Base-by-base conservation (phyloP, 2,329 filamentous ascomycete genomes). In the Ustilaginoidea virens region DNA sequence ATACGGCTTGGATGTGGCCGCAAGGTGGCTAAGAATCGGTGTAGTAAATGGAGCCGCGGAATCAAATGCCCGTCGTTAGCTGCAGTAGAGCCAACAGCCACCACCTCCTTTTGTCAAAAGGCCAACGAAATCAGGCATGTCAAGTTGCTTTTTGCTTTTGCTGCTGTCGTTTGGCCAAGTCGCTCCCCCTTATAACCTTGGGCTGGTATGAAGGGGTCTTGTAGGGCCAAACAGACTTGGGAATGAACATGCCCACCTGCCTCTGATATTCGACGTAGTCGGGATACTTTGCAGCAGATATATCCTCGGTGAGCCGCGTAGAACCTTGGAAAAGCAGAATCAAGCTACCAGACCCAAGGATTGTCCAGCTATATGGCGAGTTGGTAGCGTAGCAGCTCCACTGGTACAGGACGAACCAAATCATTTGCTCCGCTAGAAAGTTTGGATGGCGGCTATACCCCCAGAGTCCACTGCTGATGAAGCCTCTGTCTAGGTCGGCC, bases 401-500 rank as follows among this genome's bases (percentile, higher is more conserved):
- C 45, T 82, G 70, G 52, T 96, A 96, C 29, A 96, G 55, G 7
- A 74, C 59, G 30, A 92, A 64, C 90, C 90, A 98, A 43, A 96
- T 74, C 17, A 74, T 63, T 56, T 96, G 90, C 55, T 98, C 90
- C 5, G 81, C 82, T 5, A 80, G 73, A 47, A 96, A 98, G 53
- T 98, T 98, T 27, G 90, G 90, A 51, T 98, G 92, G 25, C 90
- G 70, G 41, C 79, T 87, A 60, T 76, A 85, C 1, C 74, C 77
- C 77, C 81, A 98, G 6, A 98, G 61, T 0, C 90, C 90, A 4
- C 66, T 72, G 7, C 81, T 78, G 38, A 80, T 66, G 55, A 98
- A 98, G 23, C 90, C 90, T 21, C 87, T 79, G 38, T 94, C 82
- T 16, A 98, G 69, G 30, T 93, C 82, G 35, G 72, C 71, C 39